phyloP scores from a whole-genome alignment of 805 yeast species.

The Isabelozyma rhagii region DNA sequence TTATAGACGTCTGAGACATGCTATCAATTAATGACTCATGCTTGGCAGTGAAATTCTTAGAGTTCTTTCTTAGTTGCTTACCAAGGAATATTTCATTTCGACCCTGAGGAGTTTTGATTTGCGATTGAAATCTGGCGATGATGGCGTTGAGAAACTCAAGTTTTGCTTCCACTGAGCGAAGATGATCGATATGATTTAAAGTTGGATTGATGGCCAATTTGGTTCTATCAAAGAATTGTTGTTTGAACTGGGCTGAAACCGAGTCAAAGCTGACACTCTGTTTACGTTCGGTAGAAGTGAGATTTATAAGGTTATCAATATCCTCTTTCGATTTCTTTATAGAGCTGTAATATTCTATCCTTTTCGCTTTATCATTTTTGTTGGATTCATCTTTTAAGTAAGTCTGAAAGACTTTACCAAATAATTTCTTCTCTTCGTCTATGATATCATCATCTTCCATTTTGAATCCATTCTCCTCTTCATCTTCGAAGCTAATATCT shows the following conservation, averaged over 20 bases:
- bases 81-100: slow-evolving; percentile 9
- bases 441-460: slow-evolving; percentile 7
- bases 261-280: neutral
- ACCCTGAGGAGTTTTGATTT: neutral
- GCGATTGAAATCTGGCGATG: slow-evolving; percentile 8
- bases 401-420: slow-evolving; percentile 22
- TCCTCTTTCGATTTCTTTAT: slow-evolving; percentile 3
- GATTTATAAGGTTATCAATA: slow-evolving; percentile 6
- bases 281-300: slow-evolving; percentile 1
- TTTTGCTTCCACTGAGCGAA: slow-evolving; percentile 10
- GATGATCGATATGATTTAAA: slow-evolving; percentile 12
- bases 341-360: neutral
- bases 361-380: slow-evolving; percentile 1
- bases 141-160: slow-evolving; percentile 14
- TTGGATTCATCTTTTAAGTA: slow-evolving; percentile 12
- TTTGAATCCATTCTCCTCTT: slow-evolving; percentile 11
- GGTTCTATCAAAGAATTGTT: slow-evolving; percentile 12
- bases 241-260: slow-evolving; percentile 6
- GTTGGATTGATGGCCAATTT: slow-evolving; percentile 19
- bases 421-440: slow-evolving; percentile 19
- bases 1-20: slow-evolving; percentile 10
- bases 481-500: slow-evolving; percentile 6
- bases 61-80: slow-evolving; percentile 7
- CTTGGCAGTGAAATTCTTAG: slow-evolving; percentile 8
- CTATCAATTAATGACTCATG: slow-evolving; percentile 17